Base-by-base conservation (phyloP, 495 filamentous ascomycete genomes). In the Aspergillus wentii region DNA sequence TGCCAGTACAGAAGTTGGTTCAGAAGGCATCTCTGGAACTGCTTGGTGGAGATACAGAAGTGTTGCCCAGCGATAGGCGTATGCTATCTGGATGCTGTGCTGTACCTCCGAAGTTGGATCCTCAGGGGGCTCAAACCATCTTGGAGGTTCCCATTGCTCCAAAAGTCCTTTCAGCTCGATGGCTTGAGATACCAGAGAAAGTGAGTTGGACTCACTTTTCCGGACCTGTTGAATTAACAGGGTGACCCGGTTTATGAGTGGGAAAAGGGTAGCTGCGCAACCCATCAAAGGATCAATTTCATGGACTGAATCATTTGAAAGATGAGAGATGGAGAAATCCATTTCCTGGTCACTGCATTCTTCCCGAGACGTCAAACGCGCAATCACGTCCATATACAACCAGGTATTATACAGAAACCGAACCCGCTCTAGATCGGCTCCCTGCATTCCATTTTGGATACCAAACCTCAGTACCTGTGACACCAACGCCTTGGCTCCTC, bases 361-460 rank as follows among this genome's bases (percentile, higher is more conserved):
- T 37, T 78, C 77, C 15, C 80, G 61, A 10, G 82, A 82, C 0
- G 85, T 88, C 21, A 90, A 59, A 8, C 83, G 77, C 15, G 85
- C 80, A 42, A 90, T 81, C 23, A 88, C 85, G 59, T 90, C 83
- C 79, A 88, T 85, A 48, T 88, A 90, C 13, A 88, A 69, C 79
- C 79, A 88, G 7, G 83, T 80, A 54, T 86, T 88, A 54, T 82
- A 83, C 26, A 90, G 61, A 49, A 88, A 88, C 26, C 74, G 74
- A 32, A 88, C 61, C 8, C 83, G 59, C 27, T 67, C 59, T 13
- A 78, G 54, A 19, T 82, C 75, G 14, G 71, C 56, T 13, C 51
- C 39, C 16, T 33, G 39, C 44, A 61, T 21, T 21, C 49, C 41
- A 15, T 41, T 56, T 41, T 59, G 62, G 31, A 60, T 61, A 34